A percentile compares a stretch with the other conserved stretches of the same genome.
These are phyloP conservation scores for Sphagnum magellanicum DNA, from an alignment of 228 moss, liverwort and hornwort species.

Conservation along the genomic window DNA sequence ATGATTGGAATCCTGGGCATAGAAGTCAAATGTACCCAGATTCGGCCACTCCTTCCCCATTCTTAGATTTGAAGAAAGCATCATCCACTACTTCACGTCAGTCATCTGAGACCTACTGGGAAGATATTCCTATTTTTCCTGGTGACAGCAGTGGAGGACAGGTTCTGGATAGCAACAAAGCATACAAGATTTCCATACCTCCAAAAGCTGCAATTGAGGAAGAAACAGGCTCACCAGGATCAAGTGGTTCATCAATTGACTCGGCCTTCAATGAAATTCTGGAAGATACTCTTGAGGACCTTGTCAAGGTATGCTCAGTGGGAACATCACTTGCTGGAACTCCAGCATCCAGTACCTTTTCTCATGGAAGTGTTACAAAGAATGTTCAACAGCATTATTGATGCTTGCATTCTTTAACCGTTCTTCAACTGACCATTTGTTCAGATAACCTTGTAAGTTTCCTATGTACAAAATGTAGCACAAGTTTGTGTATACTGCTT, in stretches of 20 bases:
- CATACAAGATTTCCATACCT: neutral
- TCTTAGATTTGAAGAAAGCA: slow-evolving; percentile 27
- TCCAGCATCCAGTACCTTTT: slow-evolving; percentile 44
- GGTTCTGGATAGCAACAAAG: neutral
- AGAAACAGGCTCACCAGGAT: slow-evolving; percentile 25
- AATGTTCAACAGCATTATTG: too few relatives aligned
- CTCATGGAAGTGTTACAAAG: slow-evolving; percentile 7
- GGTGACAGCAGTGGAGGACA: neutral
- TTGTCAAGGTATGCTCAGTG: slow-evolving; percentile 68
- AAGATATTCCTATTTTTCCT: slow-evolving; percentile 8
- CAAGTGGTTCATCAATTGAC: slow-evolving; percentile 52
- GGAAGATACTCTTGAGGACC: slow-evolving; percentile 72
- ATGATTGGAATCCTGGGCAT: slow-evolving; percentile 1
- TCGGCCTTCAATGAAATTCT: slow-evolving; percentile 79
- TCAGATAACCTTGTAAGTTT: too few relatives aligned
- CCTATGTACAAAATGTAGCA: too few relatives aligned
- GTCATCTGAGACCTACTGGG: slow-evolving; percentile 16
- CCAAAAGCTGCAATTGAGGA: too few relatives aligned
- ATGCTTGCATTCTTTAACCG: too few relatives aligned
- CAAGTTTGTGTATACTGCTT: too few relatives aligned
- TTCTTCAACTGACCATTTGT: too few relatives aligned
- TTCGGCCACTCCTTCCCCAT: slow-evolving; percentile 28
- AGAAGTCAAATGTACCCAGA: slow-evolving; percentile 1
- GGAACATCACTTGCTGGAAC: slow-evolving; percentile 57
- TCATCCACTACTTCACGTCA: slow-evolving; percentile 20